Conservation (phyloP, 1,284 basidiomycete species). For the Meira miltonrushii region DNA sequence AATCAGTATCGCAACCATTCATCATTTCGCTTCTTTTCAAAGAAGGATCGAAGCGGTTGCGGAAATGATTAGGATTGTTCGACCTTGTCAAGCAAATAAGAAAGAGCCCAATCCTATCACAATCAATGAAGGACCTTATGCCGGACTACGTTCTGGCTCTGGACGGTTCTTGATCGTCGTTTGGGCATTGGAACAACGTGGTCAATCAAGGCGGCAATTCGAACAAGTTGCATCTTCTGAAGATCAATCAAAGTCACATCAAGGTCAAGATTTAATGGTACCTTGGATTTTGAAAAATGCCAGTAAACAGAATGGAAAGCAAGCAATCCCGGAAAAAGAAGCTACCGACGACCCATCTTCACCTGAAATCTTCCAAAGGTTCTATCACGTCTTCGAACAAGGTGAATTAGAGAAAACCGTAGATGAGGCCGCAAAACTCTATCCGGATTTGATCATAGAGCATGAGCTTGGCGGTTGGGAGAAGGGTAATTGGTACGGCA, state of each 20-base stretch:
- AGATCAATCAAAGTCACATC: slow-evolving; percentile 7
- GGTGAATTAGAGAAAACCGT: slow-evolving; percentile 47
- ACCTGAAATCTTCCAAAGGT: slow-evolving; percentile 18
- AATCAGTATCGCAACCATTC: slow-evolving; percentile 50
- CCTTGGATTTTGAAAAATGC: slow-evolving; percentile 44
- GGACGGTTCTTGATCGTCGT: slow-evolving; percentile 87
- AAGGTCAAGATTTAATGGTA: slow-evolving; percentile 45
- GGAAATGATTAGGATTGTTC: slow-evolving; percentile 38
- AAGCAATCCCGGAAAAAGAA: slow-evolving; percentile 43
- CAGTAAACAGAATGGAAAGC: slow-evolving; percentile 1
- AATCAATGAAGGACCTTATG: not conserved
- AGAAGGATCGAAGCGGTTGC: slow-evolving; percentile 28
- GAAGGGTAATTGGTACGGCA: slow-evolving; percentile 51
- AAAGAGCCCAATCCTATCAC: not conserved
- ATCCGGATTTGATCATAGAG: slow-evolving; percentile 21
- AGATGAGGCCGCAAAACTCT: slow-evolving; percentile 23
- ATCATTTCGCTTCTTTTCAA: slow-evolving; percentile 46
- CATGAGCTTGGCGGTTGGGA: slow-evolving; percentile 47
- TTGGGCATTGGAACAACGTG: slow-evolving; percentile 95
- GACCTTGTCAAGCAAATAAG: slow-evolving; percentile 6
- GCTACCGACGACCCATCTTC: slow-evolving; percentile 7
- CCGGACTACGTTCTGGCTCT: not conserved
- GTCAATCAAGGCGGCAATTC: slow-evolving; percentile 40
- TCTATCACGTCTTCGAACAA: slow-evolving; percentile 45
- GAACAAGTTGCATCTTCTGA: slow-evolving; percentile 13